A percentile compares a stretch with the other conserved stretches of the same genome.
These are phyloP conservation scores for Sporothrix protearum DNA, from an alignment of 2,329 filamentous ascomycete genomes.

Conservation along the genomic window DNA sequence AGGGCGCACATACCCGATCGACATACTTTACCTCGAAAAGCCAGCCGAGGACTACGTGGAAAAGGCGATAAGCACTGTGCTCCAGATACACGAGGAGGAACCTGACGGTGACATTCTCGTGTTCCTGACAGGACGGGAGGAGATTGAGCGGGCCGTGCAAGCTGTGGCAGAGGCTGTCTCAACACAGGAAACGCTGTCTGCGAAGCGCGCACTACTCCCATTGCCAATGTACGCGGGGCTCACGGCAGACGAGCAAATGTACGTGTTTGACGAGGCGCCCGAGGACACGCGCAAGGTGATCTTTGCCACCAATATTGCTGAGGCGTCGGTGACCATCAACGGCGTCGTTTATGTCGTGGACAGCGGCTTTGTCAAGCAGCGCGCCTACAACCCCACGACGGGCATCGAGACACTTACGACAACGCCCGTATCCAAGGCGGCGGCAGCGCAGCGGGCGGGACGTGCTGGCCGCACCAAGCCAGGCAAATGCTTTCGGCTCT, in stretches of 20 bases:
- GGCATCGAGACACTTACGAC: conserved; percentile 85
- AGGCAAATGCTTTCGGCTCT: conserved; percentile 92
- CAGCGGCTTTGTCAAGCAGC: conserved; percentile 83
- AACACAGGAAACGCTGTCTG: conserved; percentile 51
- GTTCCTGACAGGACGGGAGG: conserved; percentile 88
- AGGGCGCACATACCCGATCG: conserved; percentile 83
- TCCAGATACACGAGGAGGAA: conserved; percentile 83
- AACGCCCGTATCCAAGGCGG: conserved; percentile 81
- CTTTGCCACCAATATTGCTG: conserved; percentile 91
- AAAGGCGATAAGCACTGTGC: conserved; percentile 73
- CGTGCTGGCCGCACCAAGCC: conserved; percentile 83
- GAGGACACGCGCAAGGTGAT: conserved; percentile 86
- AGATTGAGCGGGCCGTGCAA: conserved; percentile 82
- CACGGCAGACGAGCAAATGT: conserved; percentile 88
- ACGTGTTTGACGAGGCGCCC: conserved; percentile 81
- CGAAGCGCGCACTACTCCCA: conserved; percentile 54
- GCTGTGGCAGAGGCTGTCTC: conserved; percentile 69
- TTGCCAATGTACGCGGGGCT: conserved; percentile 87
- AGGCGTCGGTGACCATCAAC: conserved; percentile 91
- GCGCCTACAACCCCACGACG: conserved; percentile 76
- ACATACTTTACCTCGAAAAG: conserved; percentile 73
- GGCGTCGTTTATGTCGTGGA: conserved; percentile 90
- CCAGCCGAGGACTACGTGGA: conserved; percentile 86
- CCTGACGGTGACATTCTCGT: conserved; percentile 81
- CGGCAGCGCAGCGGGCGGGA: conserved; percentile 86